Evolutionary conservation across 2,329 filamentous ascomycete genomes (phyloP).

Genomic region (Cladorrhinum sp.): DNA sequence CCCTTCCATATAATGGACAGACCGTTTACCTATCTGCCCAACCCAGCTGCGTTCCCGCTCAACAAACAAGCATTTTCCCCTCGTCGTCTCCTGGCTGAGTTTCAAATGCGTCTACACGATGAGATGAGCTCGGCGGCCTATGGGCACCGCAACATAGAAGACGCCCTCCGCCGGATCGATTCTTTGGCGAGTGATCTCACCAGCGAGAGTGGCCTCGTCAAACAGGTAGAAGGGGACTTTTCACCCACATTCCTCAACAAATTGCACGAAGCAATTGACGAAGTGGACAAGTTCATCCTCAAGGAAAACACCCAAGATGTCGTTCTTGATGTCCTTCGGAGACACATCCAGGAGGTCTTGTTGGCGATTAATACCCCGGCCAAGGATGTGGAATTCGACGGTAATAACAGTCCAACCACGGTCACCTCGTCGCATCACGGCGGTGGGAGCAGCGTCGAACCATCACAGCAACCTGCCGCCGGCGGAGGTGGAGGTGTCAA

Average conservation of each 20-base stretch:
- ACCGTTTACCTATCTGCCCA: constrained; percentile 40
- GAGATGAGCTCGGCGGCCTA: background rate
- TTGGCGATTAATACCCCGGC: constrained; percentile 39
- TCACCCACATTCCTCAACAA: constrained; percentile 31
- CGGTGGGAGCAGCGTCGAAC: too few relatives aligned
- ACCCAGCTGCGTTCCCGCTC: constrained; percentile 36
- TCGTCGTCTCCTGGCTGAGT: constrained; percentile 18
- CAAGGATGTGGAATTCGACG: constrained; percentile 27
- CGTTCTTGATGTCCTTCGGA: constrained; percentile 44
- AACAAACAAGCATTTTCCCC: constrained; percentile 27
- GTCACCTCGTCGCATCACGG: background rate
- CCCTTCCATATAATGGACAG: constrained; percentile 47
- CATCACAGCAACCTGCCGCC: too few relatives aligned
- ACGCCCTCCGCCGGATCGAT: background rate
- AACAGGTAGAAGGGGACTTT: constrained; percentile 11
- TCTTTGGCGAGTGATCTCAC: constrained; percentile 4
- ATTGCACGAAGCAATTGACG: constrained; percentile 39
- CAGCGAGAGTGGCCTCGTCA: background rate
- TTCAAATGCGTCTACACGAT: background rate
- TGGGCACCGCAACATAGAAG: background rate
- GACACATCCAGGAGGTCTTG: constrained; percentile 46
- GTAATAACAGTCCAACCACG: constrained; percentile 19
- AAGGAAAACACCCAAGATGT: constrained; percentile 31
- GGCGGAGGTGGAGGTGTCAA: too few relatives aligned
- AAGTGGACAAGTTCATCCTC: constrained; percentile 38